Base-by-base conservation (phyloP, 1,284 basidiomycete species). In the Pseudozyma pruni region DNA sequence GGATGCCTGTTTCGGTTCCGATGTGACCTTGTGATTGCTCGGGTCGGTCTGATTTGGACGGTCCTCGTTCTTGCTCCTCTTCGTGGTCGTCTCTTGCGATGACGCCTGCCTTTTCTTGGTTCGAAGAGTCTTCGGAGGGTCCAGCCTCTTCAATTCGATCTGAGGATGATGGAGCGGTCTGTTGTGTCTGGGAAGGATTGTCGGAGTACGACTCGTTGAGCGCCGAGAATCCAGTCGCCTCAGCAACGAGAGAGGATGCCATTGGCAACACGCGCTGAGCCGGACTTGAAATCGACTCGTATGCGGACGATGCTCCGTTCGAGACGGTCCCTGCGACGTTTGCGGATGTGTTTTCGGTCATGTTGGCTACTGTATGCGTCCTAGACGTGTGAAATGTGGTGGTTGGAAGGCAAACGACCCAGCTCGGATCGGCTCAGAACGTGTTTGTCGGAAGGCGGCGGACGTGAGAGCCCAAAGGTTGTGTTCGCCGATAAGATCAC, bases 1-100 rank as follows among this genome's bases (percentile, higher is more conserved):
- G 72, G 35, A 76, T 74, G 2, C 51, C 64, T 3, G 37, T 13
- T 40, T 69, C 72, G 35, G 63, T 72, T 9, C 69, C 60, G 35
- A 63, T 64, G 13, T 48, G 7, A 0, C 22, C 38, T 40, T 70
- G 67, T 3, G 49, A 7, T 42, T 58, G 45, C 8, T 35, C 44
- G 4, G 57, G 11, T 1, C 71, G 60, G 16, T 39, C 41, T 16
- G 54, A 9, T 8, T 33, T 14, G 6, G 66, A 69, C 0, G 66
- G 58, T 4, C 53, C 58, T 10, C 23, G 39, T 14, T 50, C 45
- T 19, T 34, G 17, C 16, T 56, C 54, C 27, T 41, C 38, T 6
- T 20, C 22, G n/a, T 16, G 16, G 38, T 50, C 25, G 2, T 61
- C 44, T 1, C 57, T 19, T n/a, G 35, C 57, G 19, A 43, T 25